phyloP scores from a whole-genome alignment of 2,329 filamentous ascomycete genomes.

The Metarhizium brunneum region DNA sequence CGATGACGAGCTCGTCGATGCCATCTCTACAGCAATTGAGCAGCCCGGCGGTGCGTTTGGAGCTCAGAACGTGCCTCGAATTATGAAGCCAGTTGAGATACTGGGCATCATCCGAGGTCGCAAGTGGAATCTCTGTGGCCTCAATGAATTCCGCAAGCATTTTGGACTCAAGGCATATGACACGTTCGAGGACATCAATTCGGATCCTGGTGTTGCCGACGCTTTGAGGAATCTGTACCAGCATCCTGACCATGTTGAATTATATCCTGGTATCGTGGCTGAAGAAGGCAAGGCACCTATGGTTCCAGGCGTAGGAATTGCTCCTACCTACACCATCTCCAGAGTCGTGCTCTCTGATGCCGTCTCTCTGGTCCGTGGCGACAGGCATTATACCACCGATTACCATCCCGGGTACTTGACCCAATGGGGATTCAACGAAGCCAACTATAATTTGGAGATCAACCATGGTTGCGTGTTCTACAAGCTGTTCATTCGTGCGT shows the following conservation, averaged over 20 bases:
- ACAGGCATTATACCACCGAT: conserved; percentile 72
- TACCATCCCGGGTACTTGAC: conserved; percentile 67
- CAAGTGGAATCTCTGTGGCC: conserved; percentile 65
- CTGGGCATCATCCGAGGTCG: conserved; percentile 71
- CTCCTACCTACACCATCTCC: conserved; percentile 67
- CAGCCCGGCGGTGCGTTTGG: conserved; percentile 70
- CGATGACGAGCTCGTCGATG: conserved; percentile 68
- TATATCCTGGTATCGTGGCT: conserved; percentile 70
- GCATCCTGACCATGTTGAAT: conserved; percentile 69
- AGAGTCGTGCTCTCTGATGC: conserved; percentile 70
- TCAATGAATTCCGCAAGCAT: conserved; percentile 81
- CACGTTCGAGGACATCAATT: conserved; percentile 77
- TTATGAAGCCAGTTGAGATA: conserved; percentile 69
- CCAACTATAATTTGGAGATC: conserved; percentile 60
- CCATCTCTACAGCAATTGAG: conserved; percentile 60
- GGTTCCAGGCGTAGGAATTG: conserved; percentile 64
- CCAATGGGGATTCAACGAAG: conserved; percentile 76
- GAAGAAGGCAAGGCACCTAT: conserved; percentile 69
- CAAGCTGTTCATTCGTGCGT: conserved; percentile 71
- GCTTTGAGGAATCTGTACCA: conserved; percentile 61
- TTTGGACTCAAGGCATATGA: conserved; percentile 69
- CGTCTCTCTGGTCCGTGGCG: conserved; percentile 67
- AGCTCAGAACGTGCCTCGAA: conserved; percentile 62
- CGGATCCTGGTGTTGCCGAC: conserved; percentile 60
- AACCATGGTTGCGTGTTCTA: conserved; percentile 80